Evolutionary conservation across 177 flowering plant genomes (phyloP), one percentile per base, ranked within the genome.

Genomic region (Vitis hybrid): DNA sequence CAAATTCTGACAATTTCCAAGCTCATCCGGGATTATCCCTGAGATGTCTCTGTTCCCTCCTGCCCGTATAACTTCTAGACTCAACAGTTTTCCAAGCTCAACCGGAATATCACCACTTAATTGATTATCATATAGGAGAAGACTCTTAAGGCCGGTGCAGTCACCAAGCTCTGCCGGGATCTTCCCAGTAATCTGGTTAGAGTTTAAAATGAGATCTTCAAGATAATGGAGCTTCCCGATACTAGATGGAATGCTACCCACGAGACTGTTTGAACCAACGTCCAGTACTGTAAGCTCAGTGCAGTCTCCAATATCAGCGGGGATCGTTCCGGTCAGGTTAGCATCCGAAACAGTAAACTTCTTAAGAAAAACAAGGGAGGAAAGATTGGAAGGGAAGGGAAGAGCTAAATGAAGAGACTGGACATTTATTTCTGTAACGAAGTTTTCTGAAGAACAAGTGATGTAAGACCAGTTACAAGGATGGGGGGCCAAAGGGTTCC

Each of bases 401-500:
- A 86, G 80, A 9, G 75, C 78, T 0, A 93, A 71, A 5, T 79
- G 79, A 51, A 88, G 54, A 0, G 88, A 87, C n/a, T 84, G 79
- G 30, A 92, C 83, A 8, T 80, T 78, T 48, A 92, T 86, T 59
- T 79, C 73, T 11, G 86, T 86, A 57, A 93, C 92, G 58, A 74
- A 76, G 51, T 75, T 73, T 11, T 83, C 68, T 3, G 83, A 24
- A 32, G 87, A 81, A 74, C 98, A 93, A 15, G 80, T 79, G 17
- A 93, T 81, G 84, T 71, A 82, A 35, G 82, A 64, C 98, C 98
- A 93, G 18, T 82, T 78, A 68, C 97, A 92, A 3, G 97, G 97
- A 46, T 68, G 78, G 3, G 81, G 24, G 60, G 89, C 91, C 1
- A 14, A 64, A 2, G 72, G 74, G 24, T 86, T 88, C 98, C 98